Evolutionary conservation across 2,329 filamentous ascomycete species (phyloP).

Genomic region (Triangularia verruculosa): DNA sequence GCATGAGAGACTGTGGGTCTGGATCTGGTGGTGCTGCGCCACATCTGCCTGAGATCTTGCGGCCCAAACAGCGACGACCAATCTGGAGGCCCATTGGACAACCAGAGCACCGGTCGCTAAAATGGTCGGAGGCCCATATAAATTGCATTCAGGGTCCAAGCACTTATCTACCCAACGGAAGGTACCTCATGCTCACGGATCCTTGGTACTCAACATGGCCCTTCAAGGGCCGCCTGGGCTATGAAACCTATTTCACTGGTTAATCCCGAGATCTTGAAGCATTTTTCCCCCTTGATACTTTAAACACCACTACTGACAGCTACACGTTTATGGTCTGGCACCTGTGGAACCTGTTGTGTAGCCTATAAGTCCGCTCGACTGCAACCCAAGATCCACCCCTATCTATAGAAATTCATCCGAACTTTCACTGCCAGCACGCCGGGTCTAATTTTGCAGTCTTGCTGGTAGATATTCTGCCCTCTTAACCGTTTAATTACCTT

Average conservation of each 20-base stretch:
- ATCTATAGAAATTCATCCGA: neutral
- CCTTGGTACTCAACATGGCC: neutral
- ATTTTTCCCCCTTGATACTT: neutral
- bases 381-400: neutral
- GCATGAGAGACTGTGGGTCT: neutral
- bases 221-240: neutral
- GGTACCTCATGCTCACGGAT: neutral
- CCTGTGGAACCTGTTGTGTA: no score
- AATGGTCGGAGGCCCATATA: neutral
- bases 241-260: neutral
- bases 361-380: neutral
- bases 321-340: no score
- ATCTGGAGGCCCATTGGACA: neutral
- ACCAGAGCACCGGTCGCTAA: neutral
- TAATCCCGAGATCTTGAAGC: neutral
- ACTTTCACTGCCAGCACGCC: neutral
- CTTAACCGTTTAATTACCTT: neutral
- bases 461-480: neutral
- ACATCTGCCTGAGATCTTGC: neutral
- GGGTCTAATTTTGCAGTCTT: neutral
- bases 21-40: neutral
- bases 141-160: neutral
- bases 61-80: neutral
- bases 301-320: no score
- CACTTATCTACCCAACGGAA: neutral